Conservation (phyloP, 2,329 filamentous ascomycete species). For the Penicillium nordicum region DNA sequence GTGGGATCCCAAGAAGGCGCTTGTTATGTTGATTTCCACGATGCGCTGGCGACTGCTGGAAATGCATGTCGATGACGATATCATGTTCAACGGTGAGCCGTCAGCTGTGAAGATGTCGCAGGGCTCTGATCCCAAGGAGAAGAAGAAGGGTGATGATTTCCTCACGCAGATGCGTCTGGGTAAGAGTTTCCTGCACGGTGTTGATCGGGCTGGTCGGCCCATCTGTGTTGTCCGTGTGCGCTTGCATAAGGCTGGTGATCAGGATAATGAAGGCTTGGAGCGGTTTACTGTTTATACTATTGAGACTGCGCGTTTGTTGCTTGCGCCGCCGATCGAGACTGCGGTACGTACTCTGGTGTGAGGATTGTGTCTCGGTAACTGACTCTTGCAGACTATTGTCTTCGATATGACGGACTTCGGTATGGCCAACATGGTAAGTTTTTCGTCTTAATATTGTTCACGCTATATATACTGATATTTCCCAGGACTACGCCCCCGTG, state of each 20-base stretch:
- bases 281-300: slow-evolving; percentile 91
- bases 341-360: slow-evolving; percentile 61
- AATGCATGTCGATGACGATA: slow-evolving; percentile 83
- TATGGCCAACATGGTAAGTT: slow-evolving; percentile 81
- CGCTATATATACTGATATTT: slow-evolving; percentile 7
- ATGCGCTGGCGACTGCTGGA: slow-evolving; percentile 85
- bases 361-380: slow-evolving; percentile 14
- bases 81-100: slow-evolving; percentile 74
- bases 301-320: slow-evolving; percentile 83
- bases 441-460: neutral
- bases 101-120: slow-evolving; percentile 60
- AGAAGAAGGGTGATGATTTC: slow-evolving; percentile 73
- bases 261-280: slow-evolving; percentile 77
- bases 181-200: slow-evolving; percentile 87
- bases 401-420: slow-evolving; percentile 97
- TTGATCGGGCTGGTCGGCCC: slow-evolving; percentile 78
- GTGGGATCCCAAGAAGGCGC: slow-evolving; percentile 90
- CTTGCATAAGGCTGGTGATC: slow-evolving; percentile 76
- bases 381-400: slow-evolving; percentile 66
- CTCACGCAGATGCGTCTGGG: slow-evolving; percentile 80
- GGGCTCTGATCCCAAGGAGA: slow-evolving; percentile 57
- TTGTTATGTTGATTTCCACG: slow-evolving; percentile 91
- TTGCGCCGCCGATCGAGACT: slow-evolving; percentile 79
- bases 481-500: slow-evolving; percentile 82
- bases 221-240: slow-evolving; percentile 82